Conservation (phyloP, 2,329 filamentous ascomycete species). For the Pseudofabraea citricarpa region DNA sequence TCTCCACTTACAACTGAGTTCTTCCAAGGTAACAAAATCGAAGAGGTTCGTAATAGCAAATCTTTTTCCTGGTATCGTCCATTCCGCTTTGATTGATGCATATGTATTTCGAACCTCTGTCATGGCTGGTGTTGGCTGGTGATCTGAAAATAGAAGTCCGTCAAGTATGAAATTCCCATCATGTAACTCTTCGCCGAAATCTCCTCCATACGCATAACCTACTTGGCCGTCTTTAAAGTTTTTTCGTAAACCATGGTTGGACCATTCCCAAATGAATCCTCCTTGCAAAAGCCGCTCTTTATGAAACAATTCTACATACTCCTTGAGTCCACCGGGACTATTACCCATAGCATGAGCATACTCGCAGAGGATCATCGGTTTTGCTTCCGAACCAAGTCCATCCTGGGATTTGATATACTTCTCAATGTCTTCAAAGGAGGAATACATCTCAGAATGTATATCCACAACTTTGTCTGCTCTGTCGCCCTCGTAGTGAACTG, state of each 20-base stretch:
- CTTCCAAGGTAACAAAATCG: constrained; percentile 25
- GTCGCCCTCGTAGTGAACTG: constrained; percentile 8
- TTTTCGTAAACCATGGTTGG: constrained; percentile 29
- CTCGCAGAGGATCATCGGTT: constrained; percentile 54
- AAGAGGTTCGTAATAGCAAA: constrained; percentile 25
- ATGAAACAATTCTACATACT: constrained; percentile 60
- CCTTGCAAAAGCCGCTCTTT: constrained; percentile 58
- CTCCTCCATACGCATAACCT: constrained; percentile 38
- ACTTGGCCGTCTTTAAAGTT: constrained; percentile 21
- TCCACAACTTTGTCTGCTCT: constrained; percentile 1
- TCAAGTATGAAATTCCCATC: constrained; percentile 37
- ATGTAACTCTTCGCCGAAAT: constrained; percentile 37
- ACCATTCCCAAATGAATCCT: constrained; percentile 48
- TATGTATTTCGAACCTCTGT: constrained; percentile 32
- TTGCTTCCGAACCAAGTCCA: constrained; percentile 16
- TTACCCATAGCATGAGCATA: constrained; percentile 65
- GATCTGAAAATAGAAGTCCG: constrained; percentile 32
- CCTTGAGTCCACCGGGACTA: constrained; percentile 61
- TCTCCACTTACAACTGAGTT: constrained; percentile 11
- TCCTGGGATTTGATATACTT: constrained; percentile 3
- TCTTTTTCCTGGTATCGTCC: constrained; percentile 23
- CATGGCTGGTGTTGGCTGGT: constrained; percentile 33
- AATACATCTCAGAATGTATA: constrained; percentile 7
- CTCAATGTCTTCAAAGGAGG: constrained; percentile 1
- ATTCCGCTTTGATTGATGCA: constrained; percentile 26